A percentile compares a stretch with the other conserved stretches of the same genome.
These are phyloP conservation scores for Linanthus parryae DNA, from an alignment of 148 eudicot species.

Conservation along the genomic window DNA sequence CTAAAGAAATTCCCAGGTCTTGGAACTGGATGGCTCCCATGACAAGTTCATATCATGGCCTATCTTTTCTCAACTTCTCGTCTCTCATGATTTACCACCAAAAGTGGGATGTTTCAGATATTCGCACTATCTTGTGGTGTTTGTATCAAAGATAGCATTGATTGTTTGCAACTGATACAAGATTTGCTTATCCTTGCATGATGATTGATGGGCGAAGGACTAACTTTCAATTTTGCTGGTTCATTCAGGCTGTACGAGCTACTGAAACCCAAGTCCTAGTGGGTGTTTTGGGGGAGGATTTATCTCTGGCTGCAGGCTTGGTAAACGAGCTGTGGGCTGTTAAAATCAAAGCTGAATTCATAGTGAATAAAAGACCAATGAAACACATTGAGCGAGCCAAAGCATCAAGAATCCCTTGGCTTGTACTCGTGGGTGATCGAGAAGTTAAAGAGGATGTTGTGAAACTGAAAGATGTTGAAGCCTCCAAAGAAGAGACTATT, in stretches of 20 bases:
- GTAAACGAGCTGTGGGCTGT: slow-evolving; percentile 71
- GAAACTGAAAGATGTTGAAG: slow-evolving; percentile 52
- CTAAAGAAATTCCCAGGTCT: too few species aligned
- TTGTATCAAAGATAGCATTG: not conserved
- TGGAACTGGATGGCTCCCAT: too few species aligned
- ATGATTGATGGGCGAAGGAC: too few species aligned
- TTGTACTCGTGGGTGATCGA: slow-evolving; percentile 72
- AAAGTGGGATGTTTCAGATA: too few species aligned
- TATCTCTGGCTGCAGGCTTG: slow-evolving; percentile 56
- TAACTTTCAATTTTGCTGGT: slow-evolving; percentile 1
- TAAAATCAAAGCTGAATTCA: slow-evolving; percentile 59
- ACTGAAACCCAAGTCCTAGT: slow-evolving; percentile 89
- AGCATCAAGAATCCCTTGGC: slow-evolving; percentile 61
- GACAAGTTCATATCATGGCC: too few species aligned
- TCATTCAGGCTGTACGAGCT: slow-evolving; percentile 62
- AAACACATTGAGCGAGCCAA: slow-evolving; percentile 79
- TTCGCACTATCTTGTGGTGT: not conserved
- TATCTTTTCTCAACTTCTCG: too few species aligned
- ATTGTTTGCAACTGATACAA: not conserved
- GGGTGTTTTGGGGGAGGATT: slow-evolving; percentile 62
- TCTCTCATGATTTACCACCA: too few species aligned
- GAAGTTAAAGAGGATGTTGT: slow-evolving; percentile 63
- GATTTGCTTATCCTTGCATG: too few species aligned
- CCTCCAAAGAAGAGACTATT: slow-evolving; percentile 38
- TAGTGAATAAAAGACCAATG: slow-evolving; percentile 39